Conservation (phyloP, 352 stramenopile species). For the Phytophthora pistaciae region DNA sequence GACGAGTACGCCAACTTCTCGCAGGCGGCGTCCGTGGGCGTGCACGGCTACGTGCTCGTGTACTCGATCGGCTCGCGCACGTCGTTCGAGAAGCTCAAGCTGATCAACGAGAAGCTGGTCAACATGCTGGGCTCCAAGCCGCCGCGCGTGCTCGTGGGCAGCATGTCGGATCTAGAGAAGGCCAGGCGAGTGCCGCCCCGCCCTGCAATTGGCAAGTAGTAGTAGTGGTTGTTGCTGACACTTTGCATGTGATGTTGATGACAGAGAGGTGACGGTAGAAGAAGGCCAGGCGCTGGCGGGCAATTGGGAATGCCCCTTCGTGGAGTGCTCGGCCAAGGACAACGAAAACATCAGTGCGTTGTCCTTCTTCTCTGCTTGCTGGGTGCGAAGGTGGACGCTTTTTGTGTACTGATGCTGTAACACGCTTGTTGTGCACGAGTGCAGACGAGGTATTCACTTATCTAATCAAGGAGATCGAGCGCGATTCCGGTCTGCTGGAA, state of each 20-base stretch:
- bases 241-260: slow-evolving; percentile 9
- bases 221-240: too few relatives aligned
- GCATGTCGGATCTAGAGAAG: slow-evolving; percentile 95
- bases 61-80: slow-evolving; percentile 95
- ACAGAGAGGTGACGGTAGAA: slow-evolving; percentile 81
- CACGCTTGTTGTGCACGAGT: slow-evolving; percentile 1
- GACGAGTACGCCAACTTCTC: slow-evolving; percentile 97
- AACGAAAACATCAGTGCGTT: slow-evolving; percentile 92
- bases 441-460: slow-evolving; percentile 91
- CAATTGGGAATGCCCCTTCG: slow-evolving; percentile 93
- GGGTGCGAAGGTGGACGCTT: not conserved
- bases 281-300: slow-evolving; percentile 91
- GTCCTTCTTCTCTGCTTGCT: not conserved
- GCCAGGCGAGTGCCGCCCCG: slow-evolving; percentile 65
- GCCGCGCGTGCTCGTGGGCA: slow-evolving; percentile 95
- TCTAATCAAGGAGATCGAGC: slow-evolving; percentile 92
- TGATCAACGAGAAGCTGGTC: slow-evolving; percentile 95
- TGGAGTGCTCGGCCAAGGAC: slow-evolving; percentile 95
- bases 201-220: not conserved
- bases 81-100: slow-evolving; percentile 95
- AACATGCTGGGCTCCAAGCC: slow-evolving; percentile 95
- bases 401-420: slow-evolving; percentile 11
- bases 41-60: slow-evolving; percentile 96
- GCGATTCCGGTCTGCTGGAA: slow-evolving; percentile 87
- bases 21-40: slow-evolving; percentile 95